Evolutionary conservation across 345 rosid species (phyloP).

Genomic region (Trapa bicornis): DNA sequence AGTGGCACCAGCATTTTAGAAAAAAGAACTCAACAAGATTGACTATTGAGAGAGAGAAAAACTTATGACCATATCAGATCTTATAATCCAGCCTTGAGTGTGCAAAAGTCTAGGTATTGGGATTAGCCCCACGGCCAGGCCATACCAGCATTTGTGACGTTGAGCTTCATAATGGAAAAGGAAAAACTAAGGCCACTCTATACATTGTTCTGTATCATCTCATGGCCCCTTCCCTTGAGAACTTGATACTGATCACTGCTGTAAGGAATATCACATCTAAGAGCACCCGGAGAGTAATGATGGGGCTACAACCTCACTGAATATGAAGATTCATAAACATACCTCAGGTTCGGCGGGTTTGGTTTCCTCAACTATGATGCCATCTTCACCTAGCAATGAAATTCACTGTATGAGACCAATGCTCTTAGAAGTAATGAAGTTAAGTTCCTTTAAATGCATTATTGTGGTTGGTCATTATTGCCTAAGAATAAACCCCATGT

Average conservation of each 20-base stretch:
- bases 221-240: too few relatives aligned
- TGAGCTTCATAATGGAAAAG: too few relatives aligned
- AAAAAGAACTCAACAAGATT: not conserved
- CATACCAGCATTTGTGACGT: not conserved
- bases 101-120: not conserved
- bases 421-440: too few relatives aligned
- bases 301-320: too few relatives aligned
- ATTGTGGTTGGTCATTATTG: too few relatives aligned
- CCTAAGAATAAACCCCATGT: not conserved
- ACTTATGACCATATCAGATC: not conserved
- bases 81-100: too few relatives aligned
- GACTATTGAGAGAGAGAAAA: not conserved
- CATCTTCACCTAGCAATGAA: constrained; percentile 57
- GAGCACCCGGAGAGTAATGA: not conserved
- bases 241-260: too few relatives aligned
- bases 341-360: constrained; percentile 70
- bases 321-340: not conserved
- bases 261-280: not conserved
- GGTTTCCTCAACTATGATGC: constrained; percentile 55
- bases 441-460: too few relatives aligned
- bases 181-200: too few relatives aligned
- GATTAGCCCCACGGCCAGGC: not conserved
- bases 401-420: not conserved
- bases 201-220: not conserved
- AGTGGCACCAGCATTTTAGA: not conserved